Evolutionary conservation across 306 rosid genomes (phyloP).

Genomic region (Quercus berberidifolia): DNA sequence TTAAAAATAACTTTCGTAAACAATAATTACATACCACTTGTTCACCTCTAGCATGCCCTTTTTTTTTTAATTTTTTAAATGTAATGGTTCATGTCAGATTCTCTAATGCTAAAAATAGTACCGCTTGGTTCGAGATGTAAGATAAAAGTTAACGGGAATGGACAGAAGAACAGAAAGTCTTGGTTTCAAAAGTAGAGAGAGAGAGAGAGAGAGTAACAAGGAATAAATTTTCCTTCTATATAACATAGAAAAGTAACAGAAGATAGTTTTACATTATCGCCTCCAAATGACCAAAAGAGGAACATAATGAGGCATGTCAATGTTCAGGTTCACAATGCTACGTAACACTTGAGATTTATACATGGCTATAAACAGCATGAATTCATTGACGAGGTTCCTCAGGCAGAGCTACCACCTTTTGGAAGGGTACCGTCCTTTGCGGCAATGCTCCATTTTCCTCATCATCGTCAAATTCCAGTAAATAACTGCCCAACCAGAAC

Average conservation of each 20-base stretch:
- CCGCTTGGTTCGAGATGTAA: no score
- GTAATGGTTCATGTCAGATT: no score
- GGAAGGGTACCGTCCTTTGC: conserved; percentile 86
- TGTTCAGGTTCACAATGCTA: conserved; percentile 9
- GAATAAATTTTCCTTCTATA: neutral
- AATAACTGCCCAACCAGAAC: conserved; percentile 60
- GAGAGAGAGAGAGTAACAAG: neutral
- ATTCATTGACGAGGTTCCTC: conserved; percentile 92
- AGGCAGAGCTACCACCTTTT: conserved; percentile 85
- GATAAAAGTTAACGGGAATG: no score
- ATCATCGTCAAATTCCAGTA: conserved; percentile 95
- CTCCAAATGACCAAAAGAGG: neutral
- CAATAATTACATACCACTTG: no score
- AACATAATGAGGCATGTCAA: conserved; percentile 16
- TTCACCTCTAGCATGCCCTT: no score
- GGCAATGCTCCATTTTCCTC: conserved; percentile 97
- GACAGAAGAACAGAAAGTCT: no score
- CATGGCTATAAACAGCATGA: conserved; percentile 29
- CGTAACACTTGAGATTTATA: conserved; percentile 24
- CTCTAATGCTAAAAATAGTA: no score
- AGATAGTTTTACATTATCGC: neutral
- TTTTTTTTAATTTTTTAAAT: no score
- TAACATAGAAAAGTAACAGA: neutral
- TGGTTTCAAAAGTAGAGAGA: neutral
- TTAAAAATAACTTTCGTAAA: no score